Percentiles rank a stretch among this genome's conserved stretches.
Conservation (phyloP, 225 moss, liverwort and hornwort species). For the Antitrichia curtipendula region DNA sequence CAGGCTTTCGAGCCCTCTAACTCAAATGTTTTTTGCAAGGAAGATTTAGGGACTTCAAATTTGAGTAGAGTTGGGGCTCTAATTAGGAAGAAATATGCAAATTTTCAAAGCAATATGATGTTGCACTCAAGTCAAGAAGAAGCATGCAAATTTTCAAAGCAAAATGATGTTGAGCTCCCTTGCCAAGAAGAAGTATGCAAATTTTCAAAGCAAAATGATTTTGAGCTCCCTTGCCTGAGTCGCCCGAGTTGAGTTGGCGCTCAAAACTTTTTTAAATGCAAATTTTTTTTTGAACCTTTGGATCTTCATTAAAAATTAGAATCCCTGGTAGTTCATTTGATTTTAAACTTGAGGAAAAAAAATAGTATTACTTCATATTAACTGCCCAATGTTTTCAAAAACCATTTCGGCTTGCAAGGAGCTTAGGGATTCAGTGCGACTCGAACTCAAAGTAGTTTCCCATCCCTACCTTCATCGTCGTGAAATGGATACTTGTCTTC, state of each 20-base stretch:
- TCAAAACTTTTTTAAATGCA: neutral
- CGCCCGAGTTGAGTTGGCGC: neutral
- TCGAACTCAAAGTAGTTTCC: neutral
- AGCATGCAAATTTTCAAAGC: neutral
- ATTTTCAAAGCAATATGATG: neutral
- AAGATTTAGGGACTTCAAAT: neutral
- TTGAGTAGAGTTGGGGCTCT: neutral
- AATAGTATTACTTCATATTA: neutral
- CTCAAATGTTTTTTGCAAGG: neutral
- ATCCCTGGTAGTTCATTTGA: neutral
- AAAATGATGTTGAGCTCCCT: neutral
- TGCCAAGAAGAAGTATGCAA: neutral
- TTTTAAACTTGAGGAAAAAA: neutral
- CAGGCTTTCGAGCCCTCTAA: neutral
- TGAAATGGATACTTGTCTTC: constrained; percentile 89
- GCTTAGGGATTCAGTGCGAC: neutral
- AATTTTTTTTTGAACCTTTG: too few species aligned
- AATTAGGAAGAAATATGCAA: neutral
- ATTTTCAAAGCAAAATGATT: neutral
- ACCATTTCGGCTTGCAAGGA: neutral
- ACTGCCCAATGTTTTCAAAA: neutral
- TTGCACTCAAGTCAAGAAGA: neutral
- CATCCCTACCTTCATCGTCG: constrained; percentile 65
- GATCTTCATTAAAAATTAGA: neutral
- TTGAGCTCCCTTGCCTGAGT: neutral